Conservation (phyloP, 2,329 filamentous ascomycete species). For the Didymella keratinophila region DNA sequence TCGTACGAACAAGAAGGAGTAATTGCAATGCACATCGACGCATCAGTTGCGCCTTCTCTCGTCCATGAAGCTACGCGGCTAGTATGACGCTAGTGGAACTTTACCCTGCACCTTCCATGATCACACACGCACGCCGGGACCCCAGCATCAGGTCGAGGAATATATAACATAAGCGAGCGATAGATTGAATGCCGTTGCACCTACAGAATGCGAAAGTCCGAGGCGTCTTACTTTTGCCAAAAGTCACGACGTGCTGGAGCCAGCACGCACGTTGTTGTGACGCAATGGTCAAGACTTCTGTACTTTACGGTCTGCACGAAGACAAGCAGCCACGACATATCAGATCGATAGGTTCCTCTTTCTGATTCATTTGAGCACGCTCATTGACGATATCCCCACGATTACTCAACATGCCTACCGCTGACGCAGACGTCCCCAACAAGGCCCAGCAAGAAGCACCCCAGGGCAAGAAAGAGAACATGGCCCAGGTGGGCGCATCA, state of each 20-base stretch:
- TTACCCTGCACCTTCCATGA: background rate
- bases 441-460: conserved; percentile 51
- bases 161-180: background rate
- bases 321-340: background rate
- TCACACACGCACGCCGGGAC: background rate
- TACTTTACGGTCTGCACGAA: background rate
- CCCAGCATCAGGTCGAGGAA: background rate
- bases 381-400: background rate
- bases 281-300: conserved; percentile 2
- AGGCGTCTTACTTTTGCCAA: background rate
- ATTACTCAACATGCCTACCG: conserved; percentile 29
- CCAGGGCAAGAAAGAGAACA: conserved; percentile 48
- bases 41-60: background rate
- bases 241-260: conserved; percentile 13
- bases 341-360: background rate
- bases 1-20: background rate
- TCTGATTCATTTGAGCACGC: background rate
- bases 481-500: conserved; percentile 16
- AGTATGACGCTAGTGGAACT: background rate
- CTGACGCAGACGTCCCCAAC: conserved; percentile 51
- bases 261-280: conserved; percentile 4
- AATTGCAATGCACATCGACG: background rate
- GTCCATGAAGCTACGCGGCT: background rate
- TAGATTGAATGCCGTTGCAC: background rate
- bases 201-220: background rate